Evolutionary conservation across 139 green algal species (phyloP), one percentile per base, ranked within the genome.

Genomic region (Chlamydomonas sp.): DNA sequence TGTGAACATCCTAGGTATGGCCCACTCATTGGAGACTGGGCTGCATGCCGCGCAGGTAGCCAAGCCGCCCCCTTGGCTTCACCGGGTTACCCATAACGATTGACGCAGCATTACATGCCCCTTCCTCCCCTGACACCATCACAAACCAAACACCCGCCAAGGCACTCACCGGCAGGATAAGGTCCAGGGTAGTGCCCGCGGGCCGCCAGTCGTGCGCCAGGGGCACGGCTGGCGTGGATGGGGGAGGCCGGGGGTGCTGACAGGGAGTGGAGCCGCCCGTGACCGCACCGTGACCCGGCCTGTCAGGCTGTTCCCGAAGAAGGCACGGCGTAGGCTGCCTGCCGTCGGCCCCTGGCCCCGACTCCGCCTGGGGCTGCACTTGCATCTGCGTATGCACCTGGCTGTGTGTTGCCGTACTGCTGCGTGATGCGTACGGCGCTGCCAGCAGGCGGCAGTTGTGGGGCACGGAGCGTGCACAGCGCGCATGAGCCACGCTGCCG

Each of bases 401-500:
- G 31, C 31, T 49, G 31, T 49, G 31, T 49, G 31, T 49, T 49
- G 31, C 31, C 31, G 31, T 49, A 49, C 31, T 49, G 31, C 31
- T 49, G 31, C 31, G 31, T 49, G 31, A 49, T 49, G 77, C 20
- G 6, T 18, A 18, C 5, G 14, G 71, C 75, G 75, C 75, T 20
- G 57, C 57, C 72, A 86, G 82, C 71, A 86, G 20, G 9, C 91
- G 84, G 87, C 93, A 96, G 84, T 94, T 84, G 58, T 91, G 78
- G 12, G 89, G 63, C 20, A 93, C 90, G 12, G 88, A 74, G 8
- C 90, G 87, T 1, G 72, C 69, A 74, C 95, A 97, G 57, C 85
- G 58, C 63, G 92, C 88, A 82, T 97, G 95, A n/a, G 83, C 91
- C 63, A 93, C 89, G 4, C 93, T 68, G 3, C 94, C 93, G 84